These are phyloP conservation scores for Rhizophagus sp. DNA, from an alignment of 192 early-diverging fungal species.

Conservation along the genomic window DNA sequence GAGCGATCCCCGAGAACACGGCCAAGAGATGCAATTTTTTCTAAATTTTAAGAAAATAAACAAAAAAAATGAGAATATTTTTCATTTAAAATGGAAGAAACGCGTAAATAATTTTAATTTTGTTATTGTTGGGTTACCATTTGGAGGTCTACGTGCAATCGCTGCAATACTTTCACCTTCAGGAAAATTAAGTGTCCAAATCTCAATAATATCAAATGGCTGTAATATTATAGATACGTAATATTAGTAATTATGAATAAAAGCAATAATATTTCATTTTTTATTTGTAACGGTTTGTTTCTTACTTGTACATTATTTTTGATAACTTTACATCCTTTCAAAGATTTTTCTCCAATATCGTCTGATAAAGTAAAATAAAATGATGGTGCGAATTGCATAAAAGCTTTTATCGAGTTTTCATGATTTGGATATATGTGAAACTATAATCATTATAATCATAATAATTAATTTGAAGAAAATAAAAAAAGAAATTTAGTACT, in stretches of 20 bases:
- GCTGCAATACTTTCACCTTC: constrained; percentile 49
- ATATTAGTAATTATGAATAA: constrained; percentile 13
- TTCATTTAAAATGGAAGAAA: background rate
- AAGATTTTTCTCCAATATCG: constrained; percentile 43
- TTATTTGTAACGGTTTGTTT: background rate
- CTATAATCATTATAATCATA: constrained; percentile 31
- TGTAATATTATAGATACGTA: background rate
- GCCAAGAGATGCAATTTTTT: constrained; percentile 85
- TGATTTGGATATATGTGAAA: constrained; percentile 68
- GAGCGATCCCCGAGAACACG: constrained; percentile 91
- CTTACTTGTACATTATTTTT: constrained; percentile 45
- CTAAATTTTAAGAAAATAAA: constrained; percentile 2
- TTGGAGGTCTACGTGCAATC: constrained; percentile 44
- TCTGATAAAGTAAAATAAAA: constrained; percentile 72
- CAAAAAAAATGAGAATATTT: background rate
- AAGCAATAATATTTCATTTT: constrained; percentile 36
- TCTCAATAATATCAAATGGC: background rate
- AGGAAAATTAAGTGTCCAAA: constrained; percentile 62
- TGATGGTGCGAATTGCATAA: constrained; percentile 53
- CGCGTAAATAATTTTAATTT: background rate
- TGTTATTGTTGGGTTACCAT: constrained; percentile 26
- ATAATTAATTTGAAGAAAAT: background rate
- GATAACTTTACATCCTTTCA: constrained; percentile 58
- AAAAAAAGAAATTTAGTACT: constrained; percentile 10
- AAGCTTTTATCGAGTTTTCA: constrained; percentile 46